Percentiles rank a stretch among this genome's conserved stretches.
phyloP scores from a whole-genome alignment of 805 yeast genomes.

The Pichia californica region DNA sequence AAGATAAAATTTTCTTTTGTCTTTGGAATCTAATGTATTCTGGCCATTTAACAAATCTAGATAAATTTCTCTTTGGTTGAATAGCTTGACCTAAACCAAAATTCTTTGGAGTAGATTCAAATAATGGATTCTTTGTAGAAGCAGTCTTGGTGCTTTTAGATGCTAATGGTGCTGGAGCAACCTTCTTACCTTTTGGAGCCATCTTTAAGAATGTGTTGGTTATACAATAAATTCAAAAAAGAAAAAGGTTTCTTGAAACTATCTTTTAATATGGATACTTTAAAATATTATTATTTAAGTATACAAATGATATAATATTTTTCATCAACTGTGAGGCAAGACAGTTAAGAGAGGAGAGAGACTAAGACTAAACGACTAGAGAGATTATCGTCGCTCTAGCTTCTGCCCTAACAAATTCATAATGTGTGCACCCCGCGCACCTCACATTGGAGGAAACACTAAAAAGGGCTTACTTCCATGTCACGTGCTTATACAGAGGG shows the following conservation, averaged over 20 bases:
- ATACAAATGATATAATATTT: too few species aligned
- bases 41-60: constrained; percentile 99
- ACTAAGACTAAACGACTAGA: too few species aligned
- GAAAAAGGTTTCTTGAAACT: too few species aligned
- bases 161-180: constrained; percentile 98
- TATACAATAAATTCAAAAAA: neutral
- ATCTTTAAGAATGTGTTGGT: constrained; percentile 8
- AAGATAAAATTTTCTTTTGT: constrained; percentile 91
- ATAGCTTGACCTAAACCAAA: constrained; percentile 95
- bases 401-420: neutral
- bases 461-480: neutral
- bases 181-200: constrained; percentile 57
- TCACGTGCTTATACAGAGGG: neutral
- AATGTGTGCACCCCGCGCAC: neutral
- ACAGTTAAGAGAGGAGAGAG: too few species aligned
- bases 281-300: too few species aligned
- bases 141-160: constrained; percentile 51
- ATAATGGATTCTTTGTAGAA: constrained; percentile 69
- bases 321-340: too few species aligned
- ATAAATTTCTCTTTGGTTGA: constrained; percentile 93
- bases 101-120: constrained; percentile 85
- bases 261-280: too few species aligned
- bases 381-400: too few species aligned
- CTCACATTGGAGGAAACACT: neutral
- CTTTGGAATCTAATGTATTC: constrained; percentile 97